phyloP scores from a whole-genome alignment of 257 asterid genomes.

The Rehmannia glutinosa region DNA sequence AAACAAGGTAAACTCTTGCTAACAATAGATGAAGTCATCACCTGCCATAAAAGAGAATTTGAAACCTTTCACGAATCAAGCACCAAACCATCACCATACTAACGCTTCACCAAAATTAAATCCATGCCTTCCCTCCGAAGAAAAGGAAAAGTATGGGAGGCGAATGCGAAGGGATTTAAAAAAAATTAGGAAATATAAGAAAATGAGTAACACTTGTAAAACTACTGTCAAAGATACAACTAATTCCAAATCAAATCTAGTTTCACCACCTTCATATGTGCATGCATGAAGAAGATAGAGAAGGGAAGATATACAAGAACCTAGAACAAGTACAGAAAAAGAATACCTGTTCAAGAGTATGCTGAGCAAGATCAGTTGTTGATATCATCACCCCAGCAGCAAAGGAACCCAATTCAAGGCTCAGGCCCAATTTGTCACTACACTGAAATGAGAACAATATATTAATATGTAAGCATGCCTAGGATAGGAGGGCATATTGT shows the following conservation, averaged over 20 bases:
- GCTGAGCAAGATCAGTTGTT: constrained; percentile 77
- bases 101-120: not conserved
- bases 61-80: not conserved
- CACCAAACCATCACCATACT: not conserved
- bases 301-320: constrained; percentile 2
- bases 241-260: not conserved
- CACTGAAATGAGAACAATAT: constrained; percentile 47
- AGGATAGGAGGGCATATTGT: not conserved
- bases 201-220: not conserved
- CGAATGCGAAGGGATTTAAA: not conserved
- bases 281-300: not conserved
- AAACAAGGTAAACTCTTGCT: not conserved
- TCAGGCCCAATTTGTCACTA: constrained; percentile 81
- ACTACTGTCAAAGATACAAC: not conserved
- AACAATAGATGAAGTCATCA: not conserved
- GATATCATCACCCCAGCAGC: constrained; percentile 96
- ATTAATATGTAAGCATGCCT: not conserved
- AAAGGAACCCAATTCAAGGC: constrained; percentile 89
- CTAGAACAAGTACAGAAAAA: not conserved
- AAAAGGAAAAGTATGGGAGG: not conserved
- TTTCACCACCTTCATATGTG: not conserved
- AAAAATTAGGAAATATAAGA: not conserved
- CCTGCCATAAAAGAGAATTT: not conserved
- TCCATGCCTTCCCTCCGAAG: not conserved
- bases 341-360: constrained; percentile 75